Base-by-base conservation (phyloP, 2,329 filamentous ascomycete genomes). In the Lecanicillium sp. region DNA sequence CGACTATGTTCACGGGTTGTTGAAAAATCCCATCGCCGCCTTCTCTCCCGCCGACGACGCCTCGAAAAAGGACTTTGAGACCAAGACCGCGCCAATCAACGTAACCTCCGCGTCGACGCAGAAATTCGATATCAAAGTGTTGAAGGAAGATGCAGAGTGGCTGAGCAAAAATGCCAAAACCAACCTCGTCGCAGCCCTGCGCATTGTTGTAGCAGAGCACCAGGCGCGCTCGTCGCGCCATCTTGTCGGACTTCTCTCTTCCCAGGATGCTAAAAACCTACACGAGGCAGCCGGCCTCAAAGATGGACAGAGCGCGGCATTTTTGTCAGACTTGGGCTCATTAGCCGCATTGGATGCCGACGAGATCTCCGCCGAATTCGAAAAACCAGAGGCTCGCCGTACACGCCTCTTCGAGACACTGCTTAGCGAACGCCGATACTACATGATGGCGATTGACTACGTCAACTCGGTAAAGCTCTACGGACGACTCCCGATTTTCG, bases 101-200 rank as follows among this genome's bases (percentile, higher is more conserved):
- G 80, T 90, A 41, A 81, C 87, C 2, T 81, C 86, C 15, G 79
- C 79, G 5, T 71, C 79, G 11, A 80, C 79, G 57, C 77, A 79
- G 33, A 78, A 79, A 49, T 87, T 85, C 62, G 81, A 90, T 60
- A 73, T 95, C 55, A 81, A 86, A 32, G 72, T 85, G 60, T 81
- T 97, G 63, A 95, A 95, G 68, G 79, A 81, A 39, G 90, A 97
- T 70, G 79, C 89, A 27, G 64, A 86, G 56, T 97, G 90, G 90
- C 72, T 98, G 53, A 90, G 88, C 66, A 81, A 85, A 58, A 81
- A 84, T 60, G 81, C 83, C 43, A 75, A 79, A 37, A 81, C 96
- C 55, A 89, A 93, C 64, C 83, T 96, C 63, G 72, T 93, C 36
- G 80, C 84, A 11, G 90, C 91, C 21, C 72, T 98, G 58, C 81